phyloP scores from a whole-genome alignment of 164 flowering plant genomes.

The Vitis rotundifolia region DNA sequence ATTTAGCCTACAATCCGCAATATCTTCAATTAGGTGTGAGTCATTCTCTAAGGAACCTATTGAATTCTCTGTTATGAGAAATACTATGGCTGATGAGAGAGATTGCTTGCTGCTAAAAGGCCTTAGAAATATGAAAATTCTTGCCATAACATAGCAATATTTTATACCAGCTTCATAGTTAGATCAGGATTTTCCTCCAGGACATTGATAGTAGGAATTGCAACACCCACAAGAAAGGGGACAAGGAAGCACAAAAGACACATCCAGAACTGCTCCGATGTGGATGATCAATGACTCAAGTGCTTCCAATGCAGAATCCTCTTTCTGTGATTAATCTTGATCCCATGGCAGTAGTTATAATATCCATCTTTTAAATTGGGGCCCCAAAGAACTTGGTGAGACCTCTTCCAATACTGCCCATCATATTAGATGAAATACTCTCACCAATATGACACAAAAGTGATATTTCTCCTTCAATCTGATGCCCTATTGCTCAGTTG shows the following conservation, averaged over 20 bases:
- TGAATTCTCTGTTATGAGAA: conserved; percentile 60
- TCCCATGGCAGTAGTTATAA: conserved; percentile 96
- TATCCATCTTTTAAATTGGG: conserved; percentile 42
- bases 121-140: conserved; percentile 66
- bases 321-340: conserved; percentile 91
- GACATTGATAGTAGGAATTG: conserved; percentile 69
- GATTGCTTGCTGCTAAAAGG: conserved; percentile 65
- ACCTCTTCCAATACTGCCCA: no score
- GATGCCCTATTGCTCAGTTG: conserved; percentile 44
- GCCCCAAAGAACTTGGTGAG: no score
- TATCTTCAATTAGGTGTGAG: conserved; percentile 62
- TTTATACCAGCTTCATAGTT: conserved; percentile 46
- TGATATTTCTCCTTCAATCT: no score
- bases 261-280: conserved; percentile 7
- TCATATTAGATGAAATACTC: no score
- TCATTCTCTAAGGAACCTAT: conserved; percentile 67
- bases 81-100: conserved; percentile 74
- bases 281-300: no score
- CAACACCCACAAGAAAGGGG: conserved; percentile 94
- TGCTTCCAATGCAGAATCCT: neutral
- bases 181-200: conserved; percentile 61
- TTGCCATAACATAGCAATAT: conserved; percentile 62
- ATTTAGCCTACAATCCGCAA: conserved; percentile 63
- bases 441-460: conserved; percentile 10
- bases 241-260: conserved; percentile 97